A percentile compares a stretch with the other conserved stretches of the same genome.
phyloP scores from a whole-genome alignment of 148 eudicot genomes.

The Rhododendron griersonianum region DNA sequence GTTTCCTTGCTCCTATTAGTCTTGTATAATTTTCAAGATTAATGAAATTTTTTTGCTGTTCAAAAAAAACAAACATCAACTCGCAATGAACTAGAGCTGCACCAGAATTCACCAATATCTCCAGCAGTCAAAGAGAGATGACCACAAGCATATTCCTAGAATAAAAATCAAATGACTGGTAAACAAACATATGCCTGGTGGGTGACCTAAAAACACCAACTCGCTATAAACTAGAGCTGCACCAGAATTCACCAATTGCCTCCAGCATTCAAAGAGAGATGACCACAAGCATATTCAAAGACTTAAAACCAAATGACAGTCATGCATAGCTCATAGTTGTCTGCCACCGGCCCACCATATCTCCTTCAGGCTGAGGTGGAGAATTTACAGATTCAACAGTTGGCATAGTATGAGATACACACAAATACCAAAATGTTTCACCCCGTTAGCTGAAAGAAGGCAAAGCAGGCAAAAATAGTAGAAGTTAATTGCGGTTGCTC shows the following conservation, averaged over 20 bases:
- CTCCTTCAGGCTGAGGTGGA: background rate
- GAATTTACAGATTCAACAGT: background rate
- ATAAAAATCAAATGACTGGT: background rate
- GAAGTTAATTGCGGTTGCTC: background rate
- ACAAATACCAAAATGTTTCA: background rate
- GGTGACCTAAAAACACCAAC: background rate
- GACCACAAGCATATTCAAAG: background rate
- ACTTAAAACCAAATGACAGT: background rate
- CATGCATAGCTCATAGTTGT: background rate
- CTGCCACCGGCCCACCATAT: background rate
- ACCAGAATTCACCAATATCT: background rate
- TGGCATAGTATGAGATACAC: background rate
- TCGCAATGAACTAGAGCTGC: background rate
- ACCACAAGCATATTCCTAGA: background rate
- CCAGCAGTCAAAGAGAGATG: background rate
- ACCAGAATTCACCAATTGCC: background rate
- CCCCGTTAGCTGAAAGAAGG: background rate
- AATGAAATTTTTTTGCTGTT: no score
- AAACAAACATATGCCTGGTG: background rate
- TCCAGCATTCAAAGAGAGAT: background rate
- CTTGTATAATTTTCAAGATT: no score
- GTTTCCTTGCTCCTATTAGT: no score
- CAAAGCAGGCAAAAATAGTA: background rate
- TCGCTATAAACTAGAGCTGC: background rate
- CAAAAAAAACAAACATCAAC: background rate